Conservation (phyloP, 768 basidiomycete species). For the Psilocybe sp. region DNA sequence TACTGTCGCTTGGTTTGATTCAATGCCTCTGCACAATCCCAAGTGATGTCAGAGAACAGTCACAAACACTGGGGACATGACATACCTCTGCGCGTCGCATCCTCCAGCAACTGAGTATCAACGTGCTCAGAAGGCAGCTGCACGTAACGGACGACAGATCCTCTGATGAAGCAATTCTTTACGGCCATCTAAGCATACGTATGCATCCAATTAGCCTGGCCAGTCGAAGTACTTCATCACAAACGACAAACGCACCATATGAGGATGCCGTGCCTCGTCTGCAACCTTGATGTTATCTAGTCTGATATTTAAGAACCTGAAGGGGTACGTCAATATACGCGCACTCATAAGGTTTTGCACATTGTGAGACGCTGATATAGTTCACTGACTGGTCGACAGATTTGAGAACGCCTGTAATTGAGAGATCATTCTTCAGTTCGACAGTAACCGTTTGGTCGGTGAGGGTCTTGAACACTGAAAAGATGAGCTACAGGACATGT, state of each 20-base stretch:
- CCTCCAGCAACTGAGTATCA: conserved; percentile 93
- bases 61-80: neutral
- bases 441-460: conserved; percentile 97
- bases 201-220: conserved; percentile 3
- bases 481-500: conserved; percentile 63
- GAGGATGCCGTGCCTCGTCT: conserved; percentile 91
- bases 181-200: conserved; percentile 78
- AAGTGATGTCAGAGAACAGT: conserved; percentile 4
- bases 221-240: neutral
- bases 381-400: conserved; percentile 85
- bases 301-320: conserved; percentile 92
- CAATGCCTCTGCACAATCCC: conserved; percentile 37
- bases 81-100: conserved; percentile 92
- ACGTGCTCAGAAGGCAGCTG: conserved; percentile 90
- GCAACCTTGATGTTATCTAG: conserved; percentile 91
- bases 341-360: neutral
- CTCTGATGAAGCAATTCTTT: conserved; percentile 98
- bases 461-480: conserved; percentile 98
- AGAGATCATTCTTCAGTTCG: conserved; percentile 98
- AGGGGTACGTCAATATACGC: no score
- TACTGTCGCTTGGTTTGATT: conserved; percentile 32
- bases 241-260: conserved; percentile 68
- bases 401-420: conserved; percentile 92
- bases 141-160: conserved; percentile 97
- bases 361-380: conserved; percentile 3